Evolutionary conservation across 352 stramenopile genomes (phyloP), one percentile per base, ranked within the genome.

Genomic region (Globisporangium cylindrosporum): DNA sequence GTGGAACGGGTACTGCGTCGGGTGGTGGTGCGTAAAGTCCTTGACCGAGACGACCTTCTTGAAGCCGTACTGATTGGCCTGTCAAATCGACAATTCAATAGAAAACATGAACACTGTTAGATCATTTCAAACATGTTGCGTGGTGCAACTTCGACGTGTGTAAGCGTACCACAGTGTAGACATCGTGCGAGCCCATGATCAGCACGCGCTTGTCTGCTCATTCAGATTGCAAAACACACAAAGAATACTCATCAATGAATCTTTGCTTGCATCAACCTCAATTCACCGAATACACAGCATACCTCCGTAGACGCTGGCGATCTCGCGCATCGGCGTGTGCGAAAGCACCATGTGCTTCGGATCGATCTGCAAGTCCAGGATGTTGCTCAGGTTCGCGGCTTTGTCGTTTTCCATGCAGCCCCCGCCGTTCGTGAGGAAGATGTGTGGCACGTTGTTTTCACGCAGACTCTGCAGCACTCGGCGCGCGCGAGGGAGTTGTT

Each of bases 401-500:
- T 97, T 97, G 15, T 82, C 73, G 22, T 80, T 74, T 68, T 98
- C 92, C 74, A 94, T 88, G 68, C 89, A 96, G 15, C 92, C 86
- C 2, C 89, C 89, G 34, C 90, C 90, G 59, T 98, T 98, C 14
- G 92, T 98, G 53, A 98, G 69, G 73, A 96, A 98, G 27, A 97
- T 89, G 64, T 95, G 90, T 20, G 91, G 91, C 24, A 97, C 84
- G 46, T 80, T 72, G 38, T 89, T 73, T 32, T 65, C 60, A 0
- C 80, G 71, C 32, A 97, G 75, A 24, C 81, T 90, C 53, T 86
- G 61, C 53, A 98, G 76, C 55, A 92, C 78, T 14, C 84, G 77
- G 27, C 75, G 74, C 14, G 92, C 91, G 34, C 82, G 78, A 1
- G 87, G 85, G 2, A 98, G 78, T 27, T 86, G 73, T n/a, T 86